Percentiles rank a stretch among this genome's conserved stretches.
Evolutionary conservation across 495 filamentous ascomycete species (phyloP).

Genomic region (Daldinia loculata): DNA sequence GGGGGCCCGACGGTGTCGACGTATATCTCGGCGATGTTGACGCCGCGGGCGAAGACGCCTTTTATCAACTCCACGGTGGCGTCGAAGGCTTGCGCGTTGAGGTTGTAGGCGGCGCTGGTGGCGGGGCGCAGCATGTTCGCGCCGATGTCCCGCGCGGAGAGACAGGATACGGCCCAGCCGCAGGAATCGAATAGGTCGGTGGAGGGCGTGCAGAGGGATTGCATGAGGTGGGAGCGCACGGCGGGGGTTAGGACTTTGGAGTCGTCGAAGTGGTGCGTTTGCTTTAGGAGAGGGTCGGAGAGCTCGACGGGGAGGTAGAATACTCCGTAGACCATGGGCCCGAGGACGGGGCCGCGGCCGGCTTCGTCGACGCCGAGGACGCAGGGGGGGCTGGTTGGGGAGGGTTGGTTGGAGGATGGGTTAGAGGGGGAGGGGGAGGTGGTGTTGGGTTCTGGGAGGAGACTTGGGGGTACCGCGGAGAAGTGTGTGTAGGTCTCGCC

Average conservation of each 20-base stretch:
- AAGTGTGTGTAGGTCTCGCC: constrained; percentile 87
- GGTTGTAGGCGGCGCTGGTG: constrained; percentile 72
- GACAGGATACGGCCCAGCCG: constrained; percentile 81
- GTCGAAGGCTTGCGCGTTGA: constrained; percentile 98
- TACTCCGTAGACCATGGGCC: constrained; percentile 96
- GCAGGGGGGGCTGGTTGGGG: constrained; percentile 42
- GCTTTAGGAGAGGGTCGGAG: constrained; percentile 75
- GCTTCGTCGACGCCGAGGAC: constrained; percentile 92
- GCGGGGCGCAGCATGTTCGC: constrained; percentile 78
- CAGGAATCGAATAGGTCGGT: constrained; percentile 73
- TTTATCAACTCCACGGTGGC: constrained; percentile 87
- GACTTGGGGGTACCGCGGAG: constrained; percentile 68
- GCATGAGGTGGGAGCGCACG: constrained; percentile 79
- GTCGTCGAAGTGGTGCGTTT: constrained; percentile 87
- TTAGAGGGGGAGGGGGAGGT: constrained; percentile 34
- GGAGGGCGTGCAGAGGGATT: constrained; percentile 69
- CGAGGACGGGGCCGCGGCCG: constrained; percentile 91
- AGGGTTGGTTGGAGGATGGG: constrained; percentile 4
- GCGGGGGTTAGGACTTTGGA: constrained; percentile 83
- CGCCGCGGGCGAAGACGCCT: constrained; percentile 73
- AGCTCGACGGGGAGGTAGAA: constrained; percentile 79
- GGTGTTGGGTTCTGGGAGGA: constrained; percentile 54
- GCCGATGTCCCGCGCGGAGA: constrained; percentile 86
- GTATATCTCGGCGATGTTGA: constrained; percentile 88
- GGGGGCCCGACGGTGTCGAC: constrained; percentile 94